Conservation (phyloP, 148 eudicot species). For the Bassia scoparia region DNA sequence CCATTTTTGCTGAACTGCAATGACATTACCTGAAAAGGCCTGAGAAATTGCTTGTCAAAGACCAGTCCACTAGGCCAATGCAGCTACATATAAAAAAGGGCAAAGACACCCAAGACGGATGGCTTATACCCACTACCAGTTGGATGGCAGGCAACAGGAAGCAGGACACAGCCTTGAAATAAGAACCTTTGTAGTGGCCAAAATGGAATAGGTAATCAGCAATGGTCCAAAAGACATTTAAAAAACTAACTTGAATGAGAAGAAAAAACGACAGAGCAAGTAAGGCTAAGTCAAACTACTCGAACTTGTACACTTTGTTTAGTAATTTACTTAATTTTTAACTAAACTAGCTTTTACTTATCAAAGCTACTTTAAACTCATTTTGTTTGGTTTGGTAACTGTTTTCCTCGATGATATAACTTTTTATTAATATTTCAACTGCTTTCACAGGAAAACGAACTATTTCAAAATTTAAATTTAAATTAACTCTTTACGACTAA, state of each 20-base stretch:
- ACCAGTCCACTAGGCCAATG: conserved; percentile 92
- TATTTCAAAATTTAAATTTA: too few relatives aligned
- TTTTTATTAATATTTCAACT: too few relatives aligned
- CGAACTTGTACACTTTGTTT: too few relatives aligned
- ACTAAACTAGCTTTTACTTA: not conserved
- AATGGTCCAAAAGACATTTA: not conserved
- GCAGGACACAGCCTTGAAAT: conserved; percentile 62
- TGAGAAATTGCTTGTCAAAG: conserved; percentile 89
- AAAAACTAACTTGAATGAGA: not conserved
- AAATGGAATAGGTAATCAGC: conserved; percentile 21
- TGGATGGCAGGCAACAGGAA: conserved; percentile 78
- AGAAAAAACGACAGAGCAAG: not conserved
- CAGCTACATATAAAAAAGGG: conserved; percentile 92
- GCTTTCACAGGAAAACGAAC: too few relatives aligned
- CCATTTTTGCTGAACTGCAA: too few relatives aligned
- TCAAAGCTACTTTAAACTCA: too few relatives aligned
- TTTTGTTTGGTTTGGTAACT: too few relatives aligned
- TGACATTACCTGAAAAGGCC: conserved; percentile 52
- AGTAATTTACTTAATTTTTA: too few relatives aligned
- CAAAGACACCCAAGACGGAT: conserved; percentile 90
- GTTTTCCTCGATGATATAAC: too few relatives aligned
- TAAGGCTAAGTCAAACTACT: too few relatives aligned
- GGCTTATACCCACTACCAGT: conserved; percentile 79
- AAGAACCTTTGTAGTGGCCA: conserved; percentile 51
- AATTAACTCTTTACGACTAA: too few relatives aligned